A percentile compares a stretch with the other conserved stretches of the same genome.
These are phyloP conservation scores for Musa balbisiana DNA, from an alignment of 202 grass and related monocot species.

Conservation along the genomic window DNA sequence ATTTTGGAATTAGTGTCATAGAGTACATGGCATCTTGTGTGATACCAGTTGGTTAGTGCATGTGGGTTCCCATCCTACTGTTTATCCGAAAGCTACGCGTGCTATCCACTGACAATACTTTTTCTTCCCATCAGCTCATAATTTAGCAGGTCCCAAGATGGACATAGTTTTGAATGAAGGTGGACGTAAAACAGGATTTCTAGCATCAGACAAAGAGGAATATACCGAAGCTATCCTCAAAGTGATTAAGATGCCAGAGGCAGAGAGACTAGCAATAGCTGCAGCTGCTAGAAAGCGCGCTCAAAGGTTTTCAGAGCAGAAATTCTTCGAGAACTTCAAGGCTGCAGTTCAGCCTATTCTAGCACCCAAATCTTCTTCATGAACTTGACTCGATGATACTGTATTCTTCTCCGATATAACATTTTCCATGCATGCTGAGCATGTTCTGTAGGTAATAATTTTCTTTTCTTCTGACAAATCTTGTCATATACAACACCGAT, in stretches of 20 bases:
- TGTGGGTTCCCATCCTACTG: background rate
- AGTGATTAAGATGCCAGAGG: conserved; percentile 53
- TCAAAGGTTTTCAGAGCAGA: conserved; percentile 67
- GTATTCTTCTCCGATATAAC: too few relatives aligned
- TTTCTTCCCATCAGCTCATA: conserved; percentile 44
- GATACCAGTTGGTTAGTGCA: conserved; percentile 75
- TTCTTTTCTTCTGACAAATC: too few relatives aligned
- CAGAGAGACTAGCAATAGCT: conserved; percentile 56
- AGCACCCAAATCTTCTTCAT: background rate
- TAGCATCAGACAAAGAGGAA: conserved; percentile 59
- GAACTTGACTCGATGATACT: background rate
- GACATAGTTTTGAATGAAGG: conserved; percentile 83
- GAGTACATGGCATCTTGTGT: conserved; percentile 93
- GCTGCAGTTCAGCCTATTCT: conserved; percentile 24
- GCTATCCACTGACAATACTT: background rate
- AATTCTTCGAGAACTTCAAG: conserved; percentile 62
- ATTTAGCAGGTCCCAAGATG: conserved; percentile 87
- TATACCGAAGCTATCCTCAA: conserved; percentile 57
- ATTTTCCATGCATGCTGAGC: too few relatives aligned
- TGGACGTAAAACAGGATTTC: conserved; percentile 56
- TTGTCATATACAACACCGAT: too few relatives aligned
- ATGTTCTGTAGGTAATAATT: too few relatives aligned
- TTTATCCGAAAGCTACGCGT: background rate
- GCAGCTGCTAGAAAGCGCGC: conserved; percentile 53
- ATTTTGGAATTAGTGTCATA: conserved; percentile 92